Conservation (phyloP, 345 rosid genomes). For the Isatis tinctoria region DNA sequence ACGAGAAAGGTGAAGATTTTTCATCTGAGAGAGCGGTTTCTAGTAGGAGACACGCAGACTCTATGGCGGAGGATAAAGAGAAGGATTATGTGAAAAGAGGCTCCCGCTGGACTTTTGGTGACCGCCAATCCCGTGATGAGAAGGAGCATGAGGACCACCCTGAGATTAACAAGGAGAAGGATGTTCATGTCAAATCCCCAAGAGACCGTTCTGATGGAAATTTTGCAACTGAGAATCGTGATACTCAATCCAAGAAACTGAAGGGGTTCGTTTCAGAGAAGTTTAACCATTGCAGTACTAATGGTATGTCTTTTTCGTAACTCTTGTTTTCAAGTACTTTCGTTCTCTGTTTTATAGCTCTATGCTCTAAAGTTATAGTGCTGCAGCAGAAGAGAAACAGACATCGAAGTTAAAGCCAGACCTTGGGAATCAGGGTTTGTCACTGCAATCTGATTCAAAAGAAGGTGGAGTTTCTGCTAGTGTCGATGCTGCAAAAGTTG, state of each 20-base stretch:
- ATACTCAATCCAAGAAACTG: constrained; percentile 51
- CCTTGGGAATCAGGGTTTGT: constrained; percentile 33
- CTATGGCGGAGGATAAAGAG: constrained; percentile 43
- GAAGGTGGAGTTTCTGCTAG: constrained; percentile 43
- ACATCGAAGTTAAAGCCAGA: constrained; percentile 38
- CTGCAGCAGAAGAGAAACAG: constrained; percentile 43
- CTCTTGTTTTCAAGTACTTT: not conserved
- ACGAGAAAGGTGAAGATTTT: constrained; percentile 45
- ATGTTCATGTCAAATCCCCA: constrained; percentile 33
- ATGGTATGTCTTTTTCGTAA: constrained; percentile 37
- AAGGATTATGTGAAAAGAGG: constrained; percentile 48
- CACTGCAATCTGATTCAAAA: constrained; percentile 30
- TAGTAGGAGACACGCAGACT: constrained; percentile 42
- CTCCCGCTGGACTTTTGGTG: constrained; percentile 46
- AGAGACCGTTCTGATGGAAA: constrained; percentile 43
- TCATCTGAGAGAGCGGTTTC: constrained; percentile 16
- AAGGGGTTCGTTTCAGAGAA: constrained; percentile 44
- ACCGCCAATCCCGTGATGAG: constrained; percentile 38
- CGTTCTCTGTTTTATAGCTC: not conserved
- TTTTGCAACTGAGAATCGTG: constrained; percentile 38
- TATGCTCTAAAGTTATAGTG: constrained; percentile 9
- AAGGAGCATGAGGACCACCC: constrained; percentile 39
- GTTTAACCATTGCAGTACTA: constrained; percentile 32
- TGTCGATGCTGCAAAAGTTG: constrained; percentile 83
- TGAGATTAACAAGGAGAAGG: constrained; percentile 41